Conservation (phyloP, 371 early-diverging fungal species). For the Mucor indicus region DNA sequence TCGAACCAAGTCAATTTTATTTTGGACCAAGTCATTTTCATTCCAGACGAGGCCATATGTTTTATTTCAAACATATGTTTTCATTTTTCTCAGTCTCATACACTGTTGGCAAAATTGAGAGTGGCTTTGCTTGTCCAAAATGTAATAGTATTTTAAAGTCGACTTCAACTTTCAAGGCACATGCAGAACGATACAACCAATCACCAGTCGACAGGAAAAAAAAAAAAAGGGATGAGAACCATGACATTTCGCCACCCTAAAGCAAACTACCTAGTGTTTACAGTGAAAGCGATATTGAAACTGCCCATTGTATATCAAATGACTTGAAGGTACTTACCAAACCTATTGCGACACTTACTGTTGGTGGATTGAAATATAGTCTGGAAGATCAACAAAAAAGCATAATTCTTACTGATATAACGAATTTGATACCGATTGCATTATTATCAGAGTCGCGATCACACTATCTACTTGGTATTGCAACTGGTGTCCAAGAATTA, state of each 20-base stretch:
- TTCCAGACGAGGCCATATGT: too few species aligned
- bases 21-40: too few species aligned
- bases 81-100: constrained; percentile 7
- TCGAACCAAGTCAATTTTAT: too few species aligned
- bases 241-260: background rate
- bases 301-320: constrained; percentile 6
- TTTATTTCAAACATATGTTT: too few species aligned
- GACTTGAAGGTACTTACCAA: constrained; percentile 13
- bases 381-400: constrained; percentile 17
- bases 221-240: constrained; percentile 6
- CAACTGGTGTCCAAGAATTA: constrained; percentile 7
- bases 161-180: constrained; percentile 4
- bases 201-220: background rate
- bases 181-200: constrained; percentile 1
- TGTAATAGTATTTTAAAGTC: constrained; percentile 4
- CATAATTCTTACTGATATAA: constrained; percentile 7
- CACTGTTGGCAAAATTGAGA: background rate
- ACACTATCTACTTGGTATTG: constrained; percentile 13
- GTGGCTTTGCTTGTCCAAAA: constrained; percentile 7
- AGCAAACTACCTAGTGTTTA: background rate
- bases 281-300: constrained; percentile 10
- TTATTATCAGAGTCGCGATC: constrained; percentile 4
- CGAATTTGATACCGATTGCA: constrained; percentile 14
- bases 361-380: constrained; percentile 10
- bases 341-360: constrained; percentile 13